Evolutionary conservation across 192 early-diverging fungal genomes (phyloP).

Genomic region (Kickxella alabastrina): DNA sequence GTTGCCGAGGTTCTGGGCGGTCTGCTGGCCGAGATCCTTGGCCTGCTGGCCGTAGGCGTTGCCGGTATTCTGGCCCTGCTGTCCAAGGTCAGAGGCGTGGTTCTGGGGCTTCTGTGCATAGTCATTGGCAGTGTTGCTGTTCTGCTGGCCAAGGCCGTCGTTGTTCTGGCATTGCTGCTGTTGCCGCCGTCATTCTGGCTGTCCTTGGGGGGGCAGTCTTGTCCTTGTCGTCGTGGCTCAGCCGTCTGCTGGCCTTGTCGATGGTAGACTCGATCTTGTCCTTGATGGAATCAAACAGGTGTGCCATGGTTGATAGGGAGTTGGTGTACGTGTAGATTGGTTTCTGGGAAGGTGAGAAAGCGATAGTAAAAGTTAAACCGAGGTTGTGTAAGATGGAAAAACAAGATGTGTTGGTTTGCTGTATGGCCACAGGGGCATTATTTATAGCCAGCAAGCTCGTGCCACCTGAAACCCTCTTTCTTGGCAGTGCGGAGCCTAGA

Average conservation of each 20-base stretch:
- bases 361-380: too few species aligned
- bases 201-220: conserved; percentile 1
- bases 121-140: conserved; percentile 8
- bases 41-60: conserved; percentile 15
- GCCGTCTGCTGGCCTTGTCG: conserved; percentile 33
- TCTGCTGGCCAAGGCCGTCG: conserved; percentile 6
- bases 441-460: too few species aligned
- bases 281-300: conserved; percentile 36
- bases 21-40: conserved; percentile 5
- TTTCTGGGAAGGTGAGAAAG: too few species aligned
- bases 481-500: too few species aligned
- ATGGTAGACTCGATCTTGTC: conserved; percentile 37
- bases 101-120: conserved; percentile 18
- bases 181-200: not conserved
- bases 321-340: too few species aligned
- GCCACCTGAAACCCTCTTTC: too few species aligned
- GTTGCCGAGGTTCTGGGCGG: conserved; percentile 12
- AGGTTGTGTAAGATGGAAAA: too few species aligned
- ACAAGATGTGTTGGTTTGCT: too few species aligned
- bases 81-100: conserved; percentile 3
- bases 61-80: conserved; percentile 15
- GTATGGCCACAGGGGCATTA: too few species aligned
- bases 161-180: not conserved
- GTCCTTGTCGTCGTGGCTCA: conserved; percentile 30
- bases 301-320: conserved; percentile 2